Conservation (phyloP, 176 grass and related monocot genomes). For the Zizania latifolia region DNA sequence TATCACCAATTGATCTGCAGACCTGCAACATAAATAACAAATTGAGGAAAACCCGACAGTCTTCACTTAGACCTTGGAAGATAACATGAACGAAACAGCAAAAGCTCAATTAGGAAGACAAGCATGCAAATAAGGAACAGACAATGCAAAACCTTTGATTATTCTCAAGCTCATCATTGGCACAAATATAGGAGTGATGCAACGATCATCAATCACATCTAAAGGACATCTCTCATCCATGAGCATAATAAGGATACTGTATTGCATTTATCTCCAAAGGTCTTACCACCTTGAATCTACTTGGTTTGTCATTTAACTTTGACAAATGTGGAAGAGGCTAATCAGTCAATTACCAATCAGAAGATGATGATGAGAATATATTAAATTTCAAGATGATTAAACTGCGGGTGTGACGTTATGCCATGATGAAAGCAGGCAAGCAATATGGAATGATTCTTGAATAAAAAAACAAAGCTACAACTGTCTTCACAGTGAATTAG, state of each 20-base stretch:
- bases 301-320: slow-evolving; percentile 1
- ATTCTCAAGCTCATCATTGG: background rate
- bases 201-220: background rate
- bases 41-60: background rate
- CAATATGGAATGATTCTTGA: background rate
- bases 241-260: background rate
- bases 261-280: background rate
- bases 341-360: background rate
- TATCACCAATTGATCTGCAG: slow-evolving; percentile 83
- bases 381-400: background rate
- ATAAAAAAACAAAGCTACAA: background rate
- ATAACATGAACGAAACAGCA: background rate
- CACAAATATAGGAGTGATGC: background rate
- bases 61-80: background rate
- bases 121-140: background rate
- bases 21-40: slow-evolving; percentile 48
- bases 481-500: background rate
- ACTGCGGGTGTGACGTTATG: background rate
- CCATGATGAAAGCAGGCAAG: background rate
- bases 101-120: background rate
- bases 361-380: background rate
- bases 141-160: background rate
- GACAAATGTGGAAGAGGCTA: background rate
- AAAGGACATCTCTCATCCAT: background rate
- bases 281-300: background rate